Base-by-base conservation (phyloP, 331 rosid genomes). In the Rhamnella rubrinervis region DNA sequence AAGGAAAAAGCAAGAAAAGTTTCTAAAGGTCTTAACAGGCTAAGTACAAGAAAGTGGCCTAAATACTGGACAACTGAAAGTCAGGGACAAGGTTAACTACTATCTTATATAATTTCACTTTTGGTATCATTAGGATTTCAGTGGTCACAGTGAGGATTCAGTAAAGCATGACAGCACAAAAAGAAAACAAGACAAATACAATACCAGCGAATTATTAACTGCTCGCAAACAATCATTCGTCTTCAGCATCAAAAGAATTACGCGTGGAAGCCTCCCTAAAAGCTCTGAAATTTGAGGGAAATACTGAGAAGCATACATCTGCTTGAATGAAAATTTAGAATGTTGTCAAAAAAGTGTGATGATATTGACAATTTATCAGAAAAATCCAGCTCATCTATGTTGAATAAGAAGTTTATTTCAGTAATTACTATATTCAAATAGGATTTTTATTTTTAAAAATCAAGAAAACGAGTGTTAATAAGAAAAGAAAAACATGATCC, bases 301-400 rank as follows among this genome's bases (percentile, higher is more conserved):
- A 85, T 95, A 89, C 80, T 89, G 82, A 75, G 97, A 89, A 78
- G 97, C 99, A 76, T 91, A 87, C 99, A 86, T 89, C 99, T 91
- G 89, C 68, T 73, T 72, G 35, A 63, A 71, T n/a, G 49, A 73
- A 78, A 67, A 41, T 57, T 61, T n/a, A 61, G 63, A 56, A 46
- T 56, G 67, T 20, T 55, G 50, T 71, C 50, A 66, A 70, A 52
- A 56, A 60, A 59, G 53, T 20, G 31, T 5, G 55, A 23, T n/a
- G 13, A 35, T 11, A 9, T 4, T 60, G 3, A 14, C 5, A 3
- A 31, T 59, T 20, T 26, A 5, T 49, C 28, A 28, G 59, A 26
- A 46, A 46, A 25, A 63, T 38, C 71, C 9, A 78, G 61, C 66
- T 63, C 56, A 72, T 63, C 70, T 61, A 62, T 25, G 55, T 49